A percentile compares a stretch with the other conserved stretches of the same genome.
These are phyloP conservation scores for Mycena floridula DNA, from an alignment of 768 basidiomycete species.

Conservation along the genomic window DNA sequence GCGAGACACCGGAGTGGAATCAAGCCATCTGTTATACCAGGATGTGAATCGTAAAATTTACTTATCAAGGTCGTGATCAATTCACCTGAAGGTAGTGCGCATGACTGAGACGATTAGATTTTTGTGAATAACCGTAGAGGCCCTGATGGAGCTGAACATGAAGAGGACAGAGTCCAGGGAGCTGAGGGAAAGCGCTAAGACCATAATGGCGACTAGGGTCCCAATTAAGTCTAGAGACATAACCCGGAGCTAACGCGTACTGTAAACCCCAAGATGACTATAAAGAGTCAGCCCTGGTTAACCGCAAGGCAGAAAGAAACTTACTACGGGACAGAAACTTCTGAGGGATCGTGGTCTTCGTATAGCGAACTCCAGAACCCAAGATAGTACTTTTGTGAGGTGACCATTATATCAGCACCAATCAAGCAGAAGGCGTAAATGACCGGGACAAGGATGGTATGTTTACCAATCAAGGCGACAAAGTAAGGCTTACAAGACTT, in stretches of 20 bases:
- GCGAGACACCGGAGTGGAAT: conserved; percentile 41
- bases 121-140: conserved; percentile 33
- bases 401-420: conserved; percentile 8
- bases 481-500: no score
- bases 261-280: conserved; percentile 36
- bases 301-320: no score
- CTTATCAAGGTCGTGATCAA: not conserved
- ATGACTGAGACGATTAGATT: conserved; percentile 32
- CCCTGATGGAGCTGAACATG: conserved; percentile 30
- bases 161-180: conserved; percentile 20
- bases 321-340: conserved; percentile 12
- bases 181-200: conserved; percentile 19
- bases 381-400: conserved; percentile 12
- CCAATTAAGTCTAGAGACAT: no score
- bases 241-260: no score
- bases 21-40: conserved; percentile 45
- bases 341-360: conserved; percentile 7
- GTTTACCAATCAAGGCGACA: no score
- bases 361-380: conserved; percentile 14
- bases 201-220: conserved; percentile 21
- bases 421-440: conserved; percentile 4
- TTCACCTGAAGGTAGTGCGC: conserved; percentile 37
- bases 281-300: no score
- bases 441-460: no score
- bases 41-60: no score